phyloP scores from a whole-genome alignment of 2,329 filamentous ascomycete species.

The Cordyceps cicadae region DNA sequence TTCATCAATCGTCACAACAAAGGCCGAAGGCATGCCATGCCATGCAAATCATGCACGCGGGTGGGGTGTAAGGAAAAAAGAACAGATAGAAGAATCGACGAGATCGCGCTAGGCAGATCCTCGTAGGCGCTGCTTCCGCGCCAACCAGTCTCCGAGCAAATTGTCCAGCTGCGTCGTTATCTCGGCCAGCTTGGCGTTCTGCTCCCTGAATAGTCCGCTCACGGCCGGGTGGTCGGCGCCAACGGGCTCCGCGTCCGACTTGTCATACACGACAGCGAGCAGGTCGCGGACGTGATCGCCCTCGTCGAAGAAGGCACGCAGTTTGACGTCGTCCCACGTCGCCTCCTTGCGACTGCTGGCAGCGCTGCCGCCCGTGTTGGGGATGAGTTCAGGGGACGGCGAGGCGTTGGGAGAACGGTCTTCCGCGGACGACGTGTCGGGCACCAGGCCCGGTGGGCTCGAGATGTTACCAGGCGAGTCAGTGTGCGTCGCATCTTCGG shows the following conservation, averaged over 20 bases:
- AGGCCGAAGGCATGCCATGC: neutral
- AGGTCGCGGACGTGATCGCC: conserved; percentile 83
- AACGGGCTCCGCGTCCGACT: conserved; percentile 70
- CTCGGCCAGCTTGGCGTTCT: conserved; percentile 76
- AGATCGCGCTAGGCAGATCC: conserved; percentile 25
- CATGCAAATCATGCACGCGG: conserved; percentile 1
- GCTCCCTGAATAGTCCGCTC: conserved; percentile 71
- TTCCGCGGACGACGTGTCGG: conserved; percentile 64
- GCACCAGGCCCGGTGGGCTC: conserved; percentile 58
- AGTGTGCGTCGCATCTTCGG: conserved; percentile 50
- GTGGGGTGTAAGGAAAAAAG: conserved; percentile 5
- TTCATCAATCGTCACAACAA: conserved; percentile 7
- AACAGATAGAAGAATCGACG: neutral
- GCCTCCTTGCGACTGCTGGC: conserved; percentile 28
- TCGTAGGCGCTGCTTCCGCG: conserved; percentile 57
- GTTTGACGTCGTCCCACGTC: conserved; percentile 73
- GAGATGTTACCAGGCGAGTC: conserved; percentile 26
- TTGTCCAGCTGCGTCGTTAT: conserved; percentile 85
- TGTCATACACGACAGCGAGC: conserved; percentile 86
- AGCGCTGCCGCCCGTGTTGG: conserved; percentile 33
- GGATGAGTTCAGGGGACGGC: conserved; percentile 52
- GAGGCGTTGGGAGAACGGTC: conserved; percentile 56
- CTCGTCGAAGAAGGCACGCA: conserved; percentile 86
- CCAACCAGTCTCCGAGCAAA: conserved; percentile 75
- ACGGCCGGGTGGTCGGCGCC: conserved; percentile 80